phyloP scores from a whole-genome alignment of 805 yeast species.

The Zygotorulaspora chibaensis region DNA sequence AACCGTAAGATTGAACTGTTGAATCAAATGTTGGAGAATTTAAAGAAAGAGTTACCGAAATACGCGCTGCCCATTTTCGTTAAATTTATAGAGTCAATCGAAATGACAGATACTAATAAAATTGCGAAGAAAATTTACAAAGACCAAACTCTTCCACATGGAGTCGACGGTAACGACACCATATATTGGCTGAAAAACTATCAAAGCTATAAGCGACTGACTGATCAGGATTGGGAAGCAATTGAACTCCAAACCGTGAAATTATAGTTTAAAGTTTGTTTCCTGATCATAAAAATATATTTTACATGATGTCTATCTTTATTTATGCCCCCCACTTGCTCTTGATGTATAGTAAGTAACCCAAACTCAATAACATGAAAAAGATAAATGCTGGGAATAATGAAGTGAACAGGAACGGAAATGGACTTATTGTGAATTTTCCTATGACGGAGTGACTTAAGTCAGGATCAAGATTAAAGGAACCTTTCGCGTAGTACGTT shows the following conservation, averaged over 20 bases:
- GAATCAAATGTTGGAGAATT: constrained; percentile 36
- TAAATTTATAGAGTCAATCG: constrained; percentile 59
- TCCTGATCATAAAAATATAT: neutral
- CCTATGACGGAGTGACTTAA: constrained; percentile 19
- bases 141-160: constrained; percentile 66
- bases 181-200: constrained; percentile 67
- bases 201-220: constrained; percentile 49
- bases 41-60: constrained; percentile 55
- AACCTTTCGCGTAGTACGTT: constrained; percentile 52
- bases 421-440: constrained; percentile 20
- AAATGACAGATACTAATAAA: constrained; percentile 77
- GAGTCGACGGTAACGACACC: constrained; percentile 52
- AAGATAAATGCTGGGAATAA: constrained; percentile 11
- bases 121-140: constrained; percentile 65
- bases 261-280: constrained; percentile 13
- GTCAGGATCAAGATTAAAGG: constrained; percentile 36
- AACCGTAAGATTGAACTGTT: constrained; percentile 33
- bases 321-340: neutral
- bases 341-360: constrained; percentile 2
- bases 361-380: constrained; percentile 18
- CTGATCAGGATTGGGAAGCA: constrained; percentile 51
- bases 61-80: constrained; percentile 84
- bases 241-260: constrained; percentile 30
- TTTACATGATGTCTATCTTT: neutral
- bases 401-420: constrained; percentile 6